Evolutionary conservation across 78 protist genomes (phyloP).

Genomic region (Dictyostelium discoideum): DNA sequence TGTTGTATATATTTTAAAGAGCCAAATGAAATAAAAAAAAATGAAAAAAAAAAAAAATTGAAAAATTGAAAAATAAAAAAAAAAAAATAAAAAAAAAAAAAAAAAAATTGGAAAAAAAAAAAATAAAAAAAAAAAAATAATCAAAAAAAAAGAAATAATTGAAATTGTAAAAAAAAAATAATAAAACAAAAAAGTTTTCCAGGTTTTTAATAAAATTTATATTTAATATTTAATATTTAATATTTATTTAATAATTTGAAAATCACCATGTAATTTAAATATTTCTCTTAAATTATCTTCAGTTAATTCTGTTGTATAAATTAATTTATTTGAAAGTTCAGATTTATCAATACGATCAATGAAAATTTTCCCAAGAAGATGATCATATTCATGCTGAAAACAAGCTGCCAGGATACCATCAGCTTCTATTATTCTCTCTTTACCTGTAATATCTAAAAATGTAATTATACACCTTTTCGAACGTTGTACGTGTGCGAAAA

Average conservation of each 20-base stretch:
- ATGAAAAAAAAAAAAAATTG: neutral
- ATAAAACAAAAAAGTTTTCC: no score
- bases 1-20: neutral
- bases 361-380: conserved; percentile 50
- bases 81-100: no score
- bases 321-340: neutral
- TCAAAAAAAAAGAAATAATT: no score
- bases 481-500: conserved; percentile 26
- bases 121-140: no score
- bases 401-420: conserved; percentile 71
- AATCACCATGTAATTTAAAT: conserved; percentile 34
- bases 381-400: conserved; percentile 75
- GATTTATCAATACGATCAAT: conserved; percentile 24
- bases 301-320: conserved; percentile 8
- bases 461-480: conserved; percentile 47
- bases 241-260: conserved; percentile 51
- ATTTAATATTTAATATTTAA: no score
- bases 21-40: neutral
- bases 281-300: neutral
- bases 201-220: no score
- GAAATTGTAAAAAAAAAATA: no score
- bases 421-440: conserved; percentile 29
- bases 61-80: neutral
- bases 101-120: no score
- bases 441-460: conserved; percentile 41